phyloP scores from a whole-genome alignment of 2,329 filamentous ascomycete species.

The Colletotrichum melonis region DNA sequence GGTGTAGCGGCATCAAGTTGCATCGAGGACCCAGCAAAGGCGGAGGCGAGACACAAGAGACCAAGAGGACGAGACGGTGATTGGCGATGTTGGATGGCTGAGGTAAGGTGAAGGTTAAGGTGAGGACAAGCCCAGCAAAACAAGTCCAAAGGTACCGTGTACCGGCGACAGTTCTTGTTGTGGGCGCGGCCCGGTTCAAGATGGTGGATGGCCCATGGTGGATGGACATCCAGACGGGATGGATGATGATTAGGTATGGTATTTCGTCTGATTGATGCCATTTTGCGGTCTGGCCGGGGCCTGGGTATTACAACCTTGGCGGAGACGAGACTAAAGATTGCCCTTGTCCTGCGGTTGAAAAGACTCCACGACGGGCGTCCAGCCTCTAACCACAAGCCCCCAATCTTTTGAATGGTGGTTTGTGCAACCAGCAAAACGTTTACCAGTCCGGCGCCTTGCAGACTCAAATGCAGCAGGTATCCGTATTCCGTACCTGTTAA shows the following conservation, averaged over 20 bases:
- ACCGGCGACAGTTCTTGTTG: neutral
- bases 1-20: slow-evolving; percentile 32
- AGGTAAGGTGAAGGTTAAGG: slow-evolving; percentile 23
- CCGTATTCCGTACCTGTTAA: neutral
- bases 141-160: slow-evolving; percentile 14
- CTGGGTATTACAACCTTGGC: slow-evolving; percentile 19
- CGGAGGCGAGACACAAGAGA: slow-evolving; percentile 21
- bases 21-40: slow-evolving; percentile 31
- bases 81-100: neutral
- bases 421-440: slow-evolving; percentile 1
- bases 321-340: slow-evolving; percentile 2
- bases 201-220: slow-evolving; percentile 14
- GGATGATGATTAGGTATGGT: slow-evolving; percentile 14
- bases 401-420: slow-evolving; percentile 1
- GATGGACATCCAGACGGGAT: slow-evolving; percentile 18
- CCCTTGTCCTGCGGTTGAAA: slow-evolving; percentile 19
- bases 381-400: neutral
- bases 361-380: neutral
- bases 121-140: neutral
- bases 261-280: slow-evolving; percentile 35
- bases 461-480: neutral
- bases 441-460: neutral
- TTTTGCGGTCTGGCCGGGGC: slow-evolving; percentile 21
- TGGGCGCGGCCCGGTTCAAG: neutral
- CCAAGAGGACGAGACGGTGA: slow-evolving; percentile 15